A percentile compares a stretch with the other conserved stretches of the same genome.
Evolutionary conservation across 331 rosid genomes (phyloP).

Genomic region (Pyracantha coccinea): DNA sequence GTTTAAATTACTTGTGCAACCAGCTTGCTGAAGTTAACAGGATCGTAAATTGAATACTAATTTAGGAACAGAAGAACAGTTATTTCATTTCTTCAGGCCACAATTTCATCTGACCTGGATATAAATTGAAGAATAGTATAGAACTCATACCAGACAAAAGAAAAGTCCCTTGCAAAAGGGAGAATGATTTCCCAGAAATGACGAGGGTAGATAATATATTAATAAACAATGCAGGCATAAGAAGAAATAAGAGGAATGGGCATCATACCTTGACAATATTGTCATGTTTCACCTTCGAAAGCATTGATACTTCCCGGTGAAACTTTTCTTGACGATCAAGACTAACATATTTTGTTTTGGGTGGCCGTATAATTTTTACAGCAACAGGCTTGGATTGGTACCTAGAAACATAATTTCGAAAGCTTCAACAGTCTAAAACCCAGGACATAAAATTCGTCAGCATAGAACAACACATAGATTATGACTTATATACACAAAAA

Average conservation of each 20-base stretch:
- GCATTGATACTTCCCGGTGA: slow-evolving; percentile 37
- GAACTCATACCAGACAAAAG: no score
- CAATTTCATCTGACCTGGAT: neutral
- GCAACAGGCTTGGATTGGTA: slow-evolving; percentile 30
- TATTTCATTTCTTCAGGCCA: neutral
- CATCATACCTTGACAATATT: slow-evolving; percentile 31
- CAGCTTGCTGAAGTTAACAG: neutral
- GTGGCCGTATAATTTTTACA: slow-evolving; percentile 29
- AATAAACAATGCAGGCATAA: neutral
- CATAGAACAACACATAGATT: neutral
- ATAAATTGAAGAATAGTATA: neutral
- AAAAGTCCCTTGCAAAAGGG: neutral
- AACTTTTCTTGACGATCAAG: slow-evolving; percentile 24
- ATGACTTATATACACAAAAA: neutral
- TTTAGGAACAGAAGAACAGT: neutral
- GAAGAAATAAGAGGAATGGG: neutral
- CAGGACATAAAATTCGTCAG: neutral
- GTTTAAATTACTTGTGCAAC: neutral
- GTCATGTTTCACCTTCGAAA: slow-evolving; percentile 30
- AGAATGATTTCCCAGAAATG: neutral
- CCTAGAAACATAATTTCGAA: slow-evolving; percentile 18
- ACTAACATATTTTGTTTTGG: slow-evolving; percentile 9
- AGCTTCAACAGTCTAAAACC: neutral
- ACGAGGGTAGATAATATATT: neutral
- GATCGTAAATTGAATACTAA: neutral